A percentile compares a stretch with the other conserved stretches of the same genome.
phyloP scores from a whole-genome alignment of 2,329 filamentous ascomycete species.

The Knufia petricola region DNA sequence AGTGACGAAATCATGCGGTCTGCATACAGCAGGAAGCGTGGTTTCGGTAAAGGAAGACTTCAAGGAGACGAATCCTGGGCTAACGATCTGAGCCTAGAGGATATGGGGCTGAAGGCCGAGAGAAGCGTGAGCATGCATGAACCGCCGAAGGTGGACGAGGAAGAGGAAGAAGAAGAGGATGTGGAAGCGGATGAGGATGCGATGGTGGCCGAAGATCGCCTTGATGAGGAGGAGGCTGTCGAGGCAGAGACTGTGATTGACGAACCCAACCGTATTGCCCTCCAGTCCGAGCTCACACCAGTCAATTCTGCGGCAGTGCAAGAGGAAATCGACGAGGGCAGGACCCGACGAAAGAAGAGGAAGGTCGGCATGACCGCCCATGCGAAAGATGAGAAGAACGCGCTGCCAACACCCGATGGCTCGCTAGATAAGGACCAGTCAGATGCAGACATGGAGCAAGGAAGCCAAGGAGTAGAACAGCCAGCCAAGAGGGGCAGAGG shows the following conservation, averaged over 20 bases:
- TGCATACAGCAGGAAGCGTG: slow-evolving; percentile 12
- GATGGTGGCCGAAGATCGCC: not conserved
- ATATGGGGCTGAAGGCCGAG: slow-evolving; percentile 20
- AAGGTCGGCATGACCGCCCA: not conserved
- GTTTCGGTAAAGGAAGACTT: slow-evolving; percentile 10
- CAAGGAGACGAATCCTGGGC: slow-evolving; percentile 22
- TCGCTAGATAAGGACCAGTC: not conserved
- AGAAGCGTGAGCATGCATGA: slow-evolving; percentile 4
- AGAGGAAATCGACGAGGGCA: slow-evolving; percentile 1
- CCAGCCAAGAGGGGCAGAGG: not conserved
- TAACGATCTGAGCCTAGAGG: slow-evolving; percentile 22
- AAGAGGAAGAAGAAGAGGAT: slow-evolving; percentile 3
- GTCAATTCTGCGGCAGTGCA: not conserved
- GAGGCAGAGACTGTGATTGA: not conserved
- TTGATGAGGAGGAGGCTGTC: slow-evolving; percentile 2
- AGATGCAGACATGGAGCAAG: not conserved
- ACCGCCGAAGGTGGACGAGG: slow-evolving; percentile 10
- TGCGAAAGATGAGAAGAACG: not conserved
- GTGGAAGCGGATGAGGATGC: slow-evolving; percentile 6
- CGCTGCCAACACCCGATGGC: slow-evolving; percentile 4
- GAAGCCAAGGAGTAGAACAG: not conserved
- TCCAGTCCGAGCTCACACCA: not conserved
- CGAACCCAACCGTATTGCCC: not conserved
- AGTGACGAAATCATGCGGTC: slow-evolving; percentile 35
- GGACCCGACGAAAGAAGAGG: not conserved